Base-by-base conservation (phyloP, 331 rosid species). In the Dryas integrifolia region DNA sequence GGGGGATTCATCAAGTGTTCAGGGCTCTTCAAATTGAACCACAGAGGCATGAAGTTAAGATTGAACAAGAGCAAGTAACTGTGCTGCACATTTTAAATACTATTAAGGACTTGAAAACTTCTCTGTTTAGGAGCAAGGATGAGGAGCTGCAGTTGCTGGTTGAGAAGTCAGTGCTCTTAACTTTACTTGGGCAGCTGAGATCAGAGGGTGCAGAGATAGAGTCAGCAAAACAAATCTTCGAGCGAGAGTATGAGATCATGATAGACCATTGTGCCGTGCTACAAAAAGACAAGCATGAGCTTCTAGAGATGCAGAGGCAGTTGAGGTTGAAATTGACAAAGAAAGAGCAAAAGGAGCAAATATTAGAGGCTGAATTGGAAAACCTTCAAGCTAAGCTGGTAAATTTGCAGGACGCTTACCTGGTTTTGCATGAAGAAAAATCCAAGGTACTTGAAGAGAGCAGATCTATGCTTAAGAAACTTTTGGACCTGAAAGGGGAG, bases 21-120 rank as follows among this genome's bases (percentile, higher is more conserved):
- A 85, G 74, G 74, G 91, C 92, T 81, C 92, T 95, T 86, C 88
- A 85, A 74, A 73, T 86, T 70, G 90, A 87, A 70, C 76, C 62
- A 58, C 84, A 76, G 65, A 83, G 72, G 65, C 84, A 81, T 15
- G 88, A 69, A 52, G 74, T 81, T 65, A 82, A 77, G 72, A 56
- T 44, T 58, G 87, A 70, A 18, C 82, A 69, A 58, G 94, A 82
- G 71, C 87, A 87, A 74, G 80, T 88, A 44, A 81, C 79, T 56
- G 67, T 86, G 46, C 74, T 44, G 12, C 79, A 73, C 72, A 85
- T 95, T 76, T 81, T 95, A 82, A 87, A 86, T 71, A 85, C 70
- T 48, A 82, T 88, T 9, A 85, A 86, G 80, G 74, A 70, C 61
- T 76, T 92, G 76, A 90, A 90, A 75, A 68, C 81, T 51, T 92